Evolutionary conservation across 768 basidiomycete genomes (phyloP).

Genomic region (Russula earlei): DNA sequence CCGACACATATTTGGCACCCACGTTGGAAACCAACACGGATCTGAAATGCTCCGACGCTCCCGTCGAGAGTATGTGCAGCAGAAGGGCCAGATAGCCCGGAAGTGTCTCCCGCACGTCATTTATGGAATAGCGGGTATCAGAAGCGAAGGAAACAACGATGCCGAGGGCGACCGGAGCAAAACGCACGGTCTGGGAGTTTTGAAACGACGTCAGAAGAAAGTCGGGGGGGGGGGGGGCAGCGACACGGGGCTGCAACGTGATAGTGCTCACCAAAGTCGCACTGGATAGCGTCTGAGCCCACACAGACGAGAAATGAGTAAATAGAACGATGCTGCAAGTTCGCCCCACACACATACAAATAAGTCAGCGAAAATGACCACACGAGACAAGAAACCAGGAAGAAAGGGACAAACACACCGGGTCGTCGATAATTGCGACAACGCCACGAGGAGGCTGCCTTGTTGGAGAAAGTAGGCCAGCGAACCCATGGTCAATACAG

Average conservation of each 20-base stretch:
- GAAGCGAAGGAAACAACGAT: constrained; percentile 47
- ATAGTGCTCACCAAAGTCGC: constrained; percentile 37
- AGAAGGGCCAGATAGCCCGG: constrained; percentile 62
- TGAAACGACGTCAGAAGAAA: constrained; percentile 1
- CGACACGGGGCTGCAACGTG: background rate
- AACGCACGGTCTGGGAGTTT: constrained; percentile 38
- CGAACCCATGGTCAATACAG: constrained; percentile 58
- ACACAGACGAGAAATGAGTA: constrained; percentile 58
- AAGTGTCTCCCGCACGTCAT: constrained; percentile 35
- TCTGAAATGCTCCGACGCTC: constrained; percentile 53
- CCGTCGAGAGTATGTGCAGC: constrained; percentile 50
- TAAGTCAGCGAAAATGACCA: background rate
- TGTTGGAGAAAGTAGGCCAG: constrained; percentile 60
- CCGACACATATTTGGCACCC: constrained; percentile 45
- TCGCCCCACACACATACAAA: background rate
- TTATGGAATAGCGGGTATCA: constrained; percentile 39
- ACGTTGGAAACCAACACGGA: constrained; percentile 48
- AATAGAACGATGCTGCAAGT: constrained; percentile 55
- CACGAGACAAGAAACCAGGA: background rate
- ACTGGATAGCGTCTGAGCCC: constrained; percentile 47
- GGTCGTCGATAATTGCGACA: constrained; percentile 56
- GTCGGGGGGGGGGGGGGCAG: background rate
- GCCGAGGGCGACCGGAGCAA: constrained; percentile 37
- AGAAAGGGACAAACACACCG: constrained; percentile 38
- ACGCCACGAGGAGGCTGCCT: constrained; percentile 54